Conservation (phyloP, 345 rosid genomes). For the Zanthoxylum bungeanum region DNA sequence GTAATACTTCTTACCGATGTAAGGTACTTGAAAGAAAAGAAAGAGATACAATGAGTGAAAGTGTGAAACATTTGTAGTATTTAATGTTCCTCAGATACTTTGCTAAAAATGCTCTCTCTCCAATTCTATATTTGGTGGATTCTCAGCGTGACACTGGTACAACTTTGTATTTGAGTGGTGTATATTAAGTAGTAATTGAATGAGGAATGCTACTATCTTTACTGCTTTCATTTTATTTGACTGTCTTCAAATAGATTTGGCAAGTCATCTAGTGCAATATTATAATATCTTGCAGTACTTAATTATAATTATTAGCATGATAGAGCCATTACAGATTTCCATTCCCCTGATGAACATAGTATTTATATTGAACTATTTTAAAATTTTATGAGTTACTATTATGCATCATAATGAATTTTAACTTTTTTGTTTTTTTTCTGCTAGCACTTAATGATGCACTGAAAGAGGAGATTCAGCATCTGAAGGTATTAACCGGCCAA, state of each 20-base stretch:
- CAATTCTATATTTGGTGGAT: background rate
- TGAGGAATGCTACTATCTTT: background rate
- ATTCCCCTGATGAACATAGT: background rate
- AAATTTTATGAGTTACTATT: background rate
- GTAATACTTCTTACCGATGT: background rate
- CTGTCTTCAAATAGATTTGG: background rate
- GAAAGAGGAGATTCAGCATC: constrained; percentile 93
- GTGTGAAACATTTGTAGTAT: background rate
- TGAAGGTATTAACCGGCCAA: constrained; percentile 80
- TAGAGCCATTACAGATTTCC: background rate
- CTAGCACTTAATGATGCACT: constrained; percentile 84
- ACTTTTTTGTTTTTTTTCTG: background rate
- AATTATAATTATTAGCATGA: background rate
- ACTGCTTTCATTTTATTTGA: background rate
- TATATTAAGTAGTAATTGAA: background rate
- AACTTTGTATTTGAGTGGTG: background rate
- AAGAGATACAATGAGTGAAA: background rate
- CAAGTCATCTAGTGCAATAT: background rate
- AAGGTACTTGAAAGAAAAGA: background rate
- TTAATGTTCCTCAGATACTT: background rate
- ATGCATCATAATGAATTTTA: background rate
- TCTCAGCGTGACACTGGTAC: background rate
- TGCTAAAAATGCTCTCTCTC: background rate
- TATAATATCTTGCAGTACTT: background rate
- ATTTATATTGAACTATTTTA: background rate